Evolutionary conservation across 1,139 yeast genomes (phyloP).

Genomic region (Nematodospora anomalae): DNA sequence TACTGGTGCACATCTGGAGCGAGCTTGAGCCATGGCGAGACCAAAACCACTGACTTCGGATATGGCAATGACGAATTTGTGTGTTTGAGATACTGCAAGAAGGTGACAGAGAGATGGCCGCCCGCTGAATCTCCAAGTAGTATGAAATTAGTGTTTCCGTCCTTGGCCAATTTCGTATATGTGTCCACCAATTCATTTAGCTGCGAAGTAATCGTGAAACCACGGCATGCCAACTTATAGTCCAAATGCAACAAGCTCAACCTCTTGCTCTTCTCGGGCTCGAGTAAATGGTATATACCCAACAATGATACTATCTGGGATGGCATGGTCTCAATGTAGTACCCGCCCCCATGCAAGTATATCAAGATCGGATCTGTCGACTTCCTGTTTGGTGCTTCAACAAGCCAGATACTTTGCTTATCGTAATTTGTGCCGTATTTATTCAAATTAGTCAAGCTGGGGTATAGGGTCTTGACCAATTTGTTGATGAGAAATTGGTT

Average conservation of each 20-base stretch:
- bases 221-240: slow-evolving; percentile 36
- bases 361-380: slow-evolving; percentile 36
- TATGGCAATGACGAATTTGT: slow-evolving; percentile 18
- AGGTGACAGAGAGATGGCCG: slow-evolving; percentile 35
- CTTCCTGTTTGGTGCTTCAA: slow-evolving; percentile 28
- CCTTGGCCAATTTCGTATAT: slow-evolving; percentile 25
- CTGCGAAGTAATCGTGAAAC: slow-evolving; percentile 37
- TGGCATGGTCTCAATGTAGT: slow-evolving; percentile 34
- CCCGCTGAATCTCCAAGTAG: slow-evolving; percentile 47
- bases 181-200: slow-evolving; percentile 33
- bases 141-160: slow-evolving; percentile 31
- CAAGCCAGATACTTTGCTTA: slow-evolving; percentile 39
- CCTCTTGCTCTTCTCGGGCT: slow-evolving; percentile 24
- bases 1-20: slow-evolving; percentile 15
- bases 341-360: slow-evolving; percentile 48
- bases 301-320: slow-evolving; percentile 33
- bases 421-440: slow-evolving; percentile 37
- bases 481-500: slow-evolving; percentile 9
- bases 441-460: slow-evolving; percentile 19
- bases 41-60: slow-evolving; percentile 34
- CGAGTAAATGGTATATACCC: slow-evolving; percentile 31
- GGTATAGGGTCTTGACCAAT: slow-evolving; percentile 8
- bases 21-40: slow-evolving; percentile 42
- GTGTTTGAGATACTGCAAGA: slow-evolving; percentile 28
- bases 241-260: slow-evolving; percentile 38